A percentile compares a stretch with the other conserved stretches of the same genome.
These are phyloP conservation scores for Fusarium nisikadoi DNA, from an alignment of 2,329 filamentous ascomycete genomes.

Conservation along the genomic window DNA sequence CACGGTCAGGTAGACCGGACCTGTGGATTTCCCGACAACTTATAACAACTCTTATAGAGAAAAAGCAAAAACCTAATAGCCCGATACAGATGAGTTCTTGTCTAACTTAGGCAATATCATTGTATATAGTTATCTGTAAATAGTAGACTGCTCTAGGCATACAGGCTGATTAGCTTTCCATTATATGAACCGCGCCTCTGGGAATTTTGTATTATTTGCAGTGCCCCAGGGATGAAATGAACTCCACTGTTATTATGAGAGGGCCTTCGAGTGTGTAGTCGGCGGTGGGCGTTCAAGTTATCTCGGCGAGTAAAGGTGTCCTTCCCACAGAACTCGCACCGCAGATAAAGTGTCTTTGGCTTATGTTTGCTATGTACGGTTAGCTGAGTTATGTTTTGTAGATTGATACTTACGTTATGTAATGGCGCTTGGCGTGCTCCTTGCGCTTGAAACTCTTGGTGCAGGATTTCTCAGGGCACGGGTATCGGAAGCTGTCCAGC, in stretches of 20 bases:
- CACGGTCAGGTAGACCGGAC: no score
- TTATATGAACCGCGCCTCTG: no score
- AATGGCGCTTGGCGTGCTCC: background rate
- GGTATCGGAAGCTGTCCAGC: background rate
- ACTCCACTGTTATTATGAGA: background rate
- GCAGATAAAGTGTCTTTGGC: background rate
- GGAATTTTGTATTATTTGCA: fast-evolving
- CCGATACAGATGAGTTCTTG: no score
- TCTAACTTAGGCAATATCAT: no score
- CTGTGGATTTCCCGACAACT: no score
- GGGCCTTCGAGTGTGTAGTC: background rate
- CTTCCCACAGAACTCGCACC: background rate
- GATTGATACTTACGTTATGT: background rate
- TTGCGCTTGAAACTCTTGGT: background rate
- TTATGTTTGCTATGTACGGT: background rate
- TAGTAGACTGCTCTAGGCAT: no score
- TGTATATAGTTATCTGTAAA: no score
- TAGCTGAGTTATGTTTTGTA: fast-evolving
- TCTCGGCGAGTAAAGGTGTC: background rate
- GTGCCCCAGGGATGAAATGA: background rate
- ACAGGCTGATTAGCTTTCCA: fast-evolving
- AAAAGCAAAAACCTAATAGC: no score
- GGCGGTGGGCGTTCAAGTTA: background rate
- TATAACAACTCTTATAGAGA: no score
- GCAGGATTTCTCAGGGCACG: background rate